phyloP scores from a whole-genome alignment of 2,329 filamentous ascomycete genomes.

The Trichoderma breve region DNA sequence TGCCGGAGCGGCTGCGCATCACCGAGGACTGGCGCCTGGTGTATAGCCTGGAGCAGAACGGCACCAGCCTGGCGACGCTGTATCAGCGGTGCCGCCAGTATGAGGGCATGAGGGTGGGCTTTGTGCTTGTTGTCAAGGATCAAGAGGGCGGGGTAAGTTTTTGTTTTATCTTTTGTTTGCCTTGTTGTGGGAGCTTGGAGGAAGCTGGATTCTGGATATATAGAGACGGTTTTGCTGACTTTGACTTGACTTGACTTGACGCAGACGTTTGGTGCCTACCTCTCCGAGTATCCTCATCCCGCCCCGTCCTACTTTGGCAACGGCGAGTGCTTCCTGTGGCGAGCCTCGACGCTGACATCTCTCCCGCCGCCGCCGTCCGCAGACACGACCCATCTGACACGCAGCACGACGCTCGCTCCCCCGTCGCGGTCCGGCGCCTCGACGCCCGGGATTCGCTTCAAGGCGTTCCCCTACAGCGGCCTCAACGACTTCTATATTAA shows the following conservation, averaged over 20 bases:
- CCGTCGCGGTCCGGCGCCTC: constrained; percentile 27
- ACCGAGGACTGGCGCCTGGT: constrained; percentile 81
- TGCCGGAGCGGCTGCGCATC: constrained; percentile 83
- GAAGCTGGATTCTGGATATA: neutral
- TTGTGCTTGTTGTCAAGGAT: constrained; percentile 85
- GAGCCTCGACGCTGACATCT: constrained; percentile 57
- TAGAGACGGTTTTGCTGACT: neutral
- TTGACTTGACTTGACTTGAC: neutral
- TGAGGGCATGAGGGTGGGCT: constrained; percentile 71
- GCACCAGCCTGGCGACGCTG: constrained; percentile 79
- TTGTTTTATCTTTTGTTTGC: neutral
- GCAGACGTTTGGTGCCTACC: constrained; percentile 85
- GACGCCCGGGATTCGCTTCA: constrained; percentile 69
- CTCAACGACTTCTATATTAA: constrained; percentile 97
- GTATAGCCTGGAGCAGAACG: constrained; percentile 90
- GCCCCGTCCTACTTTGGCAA: constrained; percentile 87
- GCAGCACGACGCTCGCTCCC: constrained; percentile 39
- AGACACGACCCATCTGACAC: constrained; percentile 48
- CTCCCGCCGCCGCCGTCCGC: constrained; percentile 51
- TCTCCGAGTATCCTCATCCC: constrained; percentile 83
- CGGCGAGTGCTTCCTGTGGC: constrained; percentile 82
- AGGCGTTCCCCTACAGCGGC: constrained; percentile 93
- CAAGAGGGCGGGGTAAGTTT: constrained; percentile 66
- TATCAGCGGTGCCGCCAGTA: constrained; percentile 75
- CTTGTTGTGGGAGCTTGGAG: neutral